Percentiles rank a stretch among this genome's conserved stretches.
phyloP scores from a whole-genome alignment of 1,284 basidiomycete genomes.

The Leccinum subrobustum region DNA sequence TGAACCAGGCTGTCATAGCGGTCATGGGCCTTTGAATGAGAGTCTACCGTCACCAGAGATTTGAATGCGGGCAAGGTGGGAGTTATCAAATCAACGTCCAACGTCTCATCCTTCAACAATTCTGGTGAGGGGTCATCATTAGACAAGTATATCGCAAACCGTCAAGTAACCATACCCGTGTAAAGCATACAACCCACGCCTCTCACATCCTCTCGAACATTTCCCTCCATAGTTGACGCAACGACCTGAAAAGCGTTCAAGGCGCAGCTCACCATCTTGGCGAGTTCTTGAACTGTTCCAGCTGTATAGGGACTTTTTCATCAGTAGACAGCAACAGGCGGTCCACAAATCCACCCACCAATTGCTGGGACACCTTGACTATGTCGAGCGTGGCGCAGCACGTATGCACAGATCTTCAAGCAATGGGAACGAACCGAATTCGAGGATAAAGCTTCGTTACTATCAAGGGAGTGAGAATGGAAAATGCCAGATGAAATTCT shows the following conservation, averaged over 20 bases:
- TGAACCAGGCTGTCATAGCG: too few relatives aligned
- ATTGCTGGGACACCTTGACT: constrained; percentile 41
- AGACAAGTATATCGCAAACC: background rate
- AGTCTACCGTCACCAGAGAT: constrained; percentile 52
- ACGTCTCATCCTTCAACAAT: constrained; percentile 80
- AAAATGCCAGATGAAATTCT: background rate
- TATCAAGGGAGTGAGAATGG: background rate
- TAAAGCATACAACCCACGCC: constrained; percentile 83
- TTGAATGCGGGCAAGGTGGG: constrained; percentile 82
- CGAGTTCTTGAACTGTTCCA: constrained; percentile 42
- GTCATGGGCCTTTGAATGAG: too few relatives aligned
- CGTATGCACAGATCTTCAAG: constrained; percentile 58
- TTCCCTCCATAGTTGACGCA: constrained; percentile 56
- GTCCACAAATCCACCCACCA: constrained; percentile 43
- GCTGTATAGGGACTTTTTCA: constrained; percentile 9
- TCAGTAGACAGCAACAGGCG: background rate
- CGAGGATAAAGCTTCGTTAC: too few relatives aligned
- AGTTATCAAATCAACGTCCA: constrained; percentile 48
- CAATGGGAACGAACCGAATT: too few relatives aligned
- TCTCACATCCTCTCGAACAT: constrained; percentile 70
- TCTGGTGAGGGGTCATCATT: constrained; percentile 43
- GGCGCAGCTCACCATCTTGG: constrained; percentile 65
- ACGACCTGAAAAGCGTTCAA: constrained; percentile 69
- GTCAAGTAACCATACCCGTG: constrained; percentile 49
- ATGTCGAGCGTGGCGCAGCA: constrained; percentile 71